Evolutionary conservation across 2,329 filamentous ascomycete genomes (phyloP), one percentile per base, ranked within the genome.

Genomic region (Parascedosporium putredinis): DNA sequence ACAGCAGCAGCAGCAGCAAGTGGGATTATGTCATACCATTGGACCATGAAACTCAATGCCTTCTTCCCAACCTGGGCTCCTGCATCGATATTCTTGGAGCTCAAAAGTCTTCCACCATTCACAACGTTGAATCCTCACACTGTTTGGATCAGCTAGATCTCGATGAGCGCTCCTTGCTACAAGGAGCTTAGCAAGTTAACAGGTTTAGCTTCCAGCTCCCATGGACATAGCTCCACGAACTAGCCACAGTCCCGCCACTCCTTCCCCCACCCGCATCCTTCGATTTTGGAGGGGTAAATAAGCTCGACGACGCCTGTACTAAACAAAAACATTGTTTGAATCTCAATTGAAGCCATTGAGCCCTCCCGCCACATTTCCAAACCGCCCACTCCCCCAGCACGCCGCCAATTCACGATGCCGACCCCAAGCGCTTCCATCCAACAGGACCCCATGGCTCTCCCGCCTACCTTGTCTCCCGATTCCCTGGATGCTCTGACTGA

Each of bases 401-500:
- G 34, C 48, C 9, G 44, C 27, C 29, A 29, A n/a, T 31, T 40
- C 20, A 43, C 34, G 14, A 50, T 50, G 47, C 38, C 47, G 7
- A 22, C 47, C 6, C 38, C 29, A 14, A 50, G 36, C 27, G 16
- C 47, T n/a, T 20, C 38, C n/a, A n/a, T n/a, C 47, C 23, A 43
- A 16, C 47, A 49, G 20, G 47, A 67, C 60, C 70, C 67, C 20
- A 71, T 75, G 60, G 69, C 71, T 54, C 69, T 78, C 52, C 75
- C 83, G 27, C 68, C 77, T 2, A 80, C 84, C 50, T 84, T 93
- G 54, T 78, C 86, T 46, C 86, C 90, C 24, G 84, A 90, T 65
- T 81, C 81, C 46, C 88, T 96, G 69, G 90, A 95, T 70, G 80
- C 88, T 57, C 78, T 95, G 49, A 88, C 89, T 23, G 81, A 89